Conservation (phyloP, 176 grass and related monocot species). For the Lolium multiflorum region DNA sequence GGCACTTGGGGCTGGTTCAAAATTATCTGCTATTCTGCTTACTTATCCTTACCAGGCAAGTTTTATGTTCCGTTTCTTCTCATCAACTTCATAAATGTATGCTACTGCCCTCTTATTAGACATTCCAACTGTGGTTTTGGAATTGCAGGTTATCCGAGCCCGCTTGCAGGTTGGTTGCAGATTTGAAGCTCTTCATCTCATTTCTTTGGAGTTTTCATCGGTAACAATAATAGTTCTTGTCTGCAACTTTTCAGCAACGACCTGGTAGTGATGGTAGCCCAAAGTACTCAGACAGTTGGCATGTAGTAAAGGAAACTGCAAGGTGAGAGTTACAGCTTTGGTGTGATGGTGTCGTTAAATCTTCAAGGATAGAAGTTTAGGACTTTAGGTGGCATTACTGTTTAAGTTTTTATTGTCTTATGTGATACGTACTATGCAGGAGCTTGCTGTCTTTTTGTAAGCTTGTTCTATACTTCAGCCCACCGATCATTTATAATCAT, state of each 20-base stretch:
- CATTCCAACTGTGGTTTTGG: slow-evolving; percentile 18
- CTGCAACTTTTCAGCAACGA: slow-evolving; percentile 74
- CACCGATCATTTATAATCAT: neutral
- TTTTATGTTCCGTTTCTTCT: slow-evolving; percentile 25
- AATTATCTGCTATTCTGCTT: slow-evolving; percentile 84
- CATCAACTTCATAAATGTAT: slow-evolving; percentile 3
- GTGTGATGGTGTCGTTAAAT: neutral
- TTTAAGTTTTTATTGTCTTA: slow-evolving; percentile 8
- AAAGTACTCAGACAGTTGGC: slow-evolving; percentile 86
- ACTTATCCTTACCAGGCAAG: slow-evolving; percentile 96
- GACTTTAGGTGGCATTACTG: neutral
- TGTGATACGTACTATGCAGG: slow-evolving; percentile 1
- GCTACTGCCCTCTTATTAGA: neutral
- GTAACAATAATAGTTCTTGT: slow-evolving; percentile 25
- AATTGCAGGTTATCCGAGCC: slow-evolving; percentile 82
- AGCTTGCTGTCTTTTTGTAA: neutral
- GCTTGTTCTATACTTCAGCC: neutral
- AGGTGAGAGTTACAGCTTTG: slow-evolving; percentile 43
- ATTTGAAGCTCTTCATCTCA: slow-evolving; percentile 17
- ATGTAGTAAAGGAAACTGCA: slow-evolving; percentile 91
- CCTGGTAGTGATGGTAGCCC: slow-evolving; percentile 76
- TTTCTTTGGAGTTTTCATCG: slow-evolving; percentile 22
- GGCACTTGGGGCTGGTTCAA: slow-evolving; percentile 82
- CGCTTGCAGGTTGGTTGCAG: slow-evolving; percentile 85
- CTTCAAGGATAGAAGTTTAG: neutral